phyloP scores from a whole-genome alignment of 1,139 yeast species.

The Yamadazyma kanchanaburiensis region DNA sequence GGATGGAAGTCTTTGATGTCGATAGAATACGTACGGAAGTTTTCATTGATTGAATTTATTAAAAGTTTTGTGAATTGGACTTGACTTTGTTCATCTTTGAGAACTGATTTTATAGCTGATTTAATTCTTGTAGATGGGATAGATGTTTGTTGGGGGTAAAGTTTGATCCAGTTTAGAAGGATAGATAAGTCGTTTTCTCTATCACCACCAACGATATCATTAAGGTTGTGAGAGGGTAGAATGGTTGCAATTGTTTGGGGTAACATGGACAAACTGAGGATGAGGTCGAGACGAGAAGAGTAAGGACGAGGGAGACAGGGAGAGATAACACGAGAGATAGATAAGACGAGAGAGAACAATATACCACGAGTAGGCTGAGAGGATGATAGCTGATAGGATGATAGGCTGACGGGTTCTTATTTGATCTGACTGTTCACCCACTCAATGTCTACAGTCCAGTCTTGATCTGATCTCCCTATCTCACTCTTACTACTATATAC shows the following conservation, averaged over 20 bases:
- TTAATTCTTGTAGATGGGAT: constrained; percentile 33
- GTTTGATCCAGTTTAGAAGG: constrained; percentile 35
- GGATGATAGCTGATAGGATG: too few relatives aligned
- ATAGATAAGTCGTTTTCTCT: constrained; percentile 42
- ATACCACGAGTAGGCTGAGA: too few relatives aligned
- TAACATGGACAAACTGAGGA: too few relatives aligned
- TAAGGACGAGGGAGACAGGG: too few relatives aligned
- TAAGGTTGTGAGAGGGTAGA: constrained; percentile 11
- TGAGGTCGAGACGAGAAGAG: too few relatives aligned
- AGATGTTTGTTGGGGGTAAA: constrained; percentile 8
- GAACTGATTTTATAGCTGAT: constrained; percentile 36
- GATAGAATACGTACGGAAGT: constrained; percentile 7
- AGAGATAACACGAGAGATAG: too few relatives aligned
- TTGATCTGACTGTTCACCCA: too few relatives aligned
- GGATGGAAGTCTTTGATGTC: constrained; percentile 1
- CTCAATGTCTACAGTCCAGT: too few relatives aligned
- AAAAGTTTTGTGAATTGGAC: constrained; percentile 34
- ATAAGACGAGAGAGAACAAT: too few relatives aligned
- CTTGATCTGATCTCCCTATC: neutral
- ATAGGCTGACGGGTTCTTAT: too few relatives aligned
- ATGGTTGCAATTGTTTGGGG: constrained; percentile 6
- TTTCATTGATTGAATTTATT: constrained; percentile 26
- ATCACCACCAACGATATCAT: constrained; percentile 19
- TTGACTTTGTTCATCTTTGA: constrained; percentile 33
- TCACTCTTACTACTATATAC: neutral